These are phyloP conservation scores for Neurospora discreta DNA, from an alignment of 495 filamentous ascomycete species.

Conservation along the genomic window DNA sequence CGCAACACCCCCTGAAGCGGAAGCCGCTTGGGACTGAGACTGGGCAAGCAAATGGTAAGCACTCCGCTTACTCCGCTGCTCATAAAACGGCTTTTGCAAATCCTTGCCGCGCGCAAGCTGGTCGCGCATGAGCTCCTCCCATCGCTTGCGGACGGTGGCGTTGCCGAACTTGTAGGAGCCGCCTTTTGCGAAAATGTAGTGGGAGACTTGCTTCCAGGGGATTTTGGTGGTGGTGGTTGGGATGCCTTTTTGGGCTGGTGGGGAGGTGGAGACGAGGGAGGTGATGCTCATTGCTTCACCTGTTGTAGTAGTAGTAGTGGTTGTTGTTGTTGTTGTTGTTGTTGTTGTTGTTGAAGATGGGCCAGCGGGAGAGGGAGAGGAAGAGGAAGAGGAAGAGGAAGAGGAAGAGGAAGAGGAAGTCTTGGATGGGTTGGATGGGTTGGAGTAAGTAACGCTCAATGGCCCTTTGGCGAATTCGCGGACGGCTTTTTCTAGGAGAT, in stretches of 20 bases:
- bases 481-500: constrained; percentile 39
- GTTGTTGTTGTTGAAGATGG: neutral
- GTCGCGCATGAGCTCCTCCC: constrained; percentile 37
- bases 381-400: neutral
- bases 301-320: no score
- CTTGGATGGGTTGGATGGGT: neutral
- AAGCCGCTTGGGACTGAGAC: neutral
- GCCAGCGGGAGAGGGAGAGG: neutral
- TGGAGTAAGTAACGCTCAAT: neutral
- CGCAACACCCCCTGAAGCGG: neutral
- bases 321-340: neutral
- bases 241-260: neutral
- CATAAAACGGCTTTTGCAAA: constrained; percentile 6
- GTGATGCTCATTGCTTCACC: neutral
- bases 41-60: neutral
- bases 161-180: constrained; percentile 79
- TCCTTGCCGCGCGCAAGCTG: constrained; percentile 4
- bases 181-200: constrained; percentile 58
- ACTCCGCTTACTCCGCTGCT: neutral
- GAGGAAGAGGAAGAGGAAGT: no score
- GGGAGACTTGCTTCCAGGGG: constrained; percentile 73
- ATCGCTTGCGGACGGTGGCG: constrained; percentile 83
- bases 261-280: neutral
- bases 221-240: constrained; percentile 33
- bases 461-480: constrained; percentile 19